phyloP scores from a whole-genome alignment of 2,329 filamentous ascomycete genomes.

The Uncinocarpus reesii region DNA sequence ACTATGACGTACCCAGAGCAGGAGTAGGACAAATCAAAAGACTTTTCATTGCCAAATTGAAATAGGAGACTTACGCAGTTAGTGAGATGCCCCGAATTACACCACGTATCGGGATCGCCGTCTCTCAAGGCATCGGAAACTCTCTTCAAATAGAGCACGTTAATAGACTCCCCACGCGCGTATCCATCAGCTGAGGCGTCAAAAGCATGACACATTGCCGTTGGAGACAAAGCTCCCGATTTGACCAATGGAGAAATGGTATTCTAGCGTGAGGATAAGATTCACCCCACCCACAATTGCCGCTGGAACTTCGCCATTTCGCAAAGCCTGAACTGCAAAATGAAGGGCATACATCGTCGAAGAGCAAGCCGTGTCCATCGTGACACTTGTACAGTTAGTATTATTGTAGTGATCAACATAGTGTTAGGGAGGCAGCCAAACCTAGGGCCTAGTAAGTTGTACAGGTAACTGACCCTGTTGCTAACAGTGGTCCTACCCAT shows the following conservation, averaged over 20 bases:
- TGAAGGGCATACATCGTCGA: not conserved
- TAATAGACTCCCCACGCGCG: conserved; percentile 29
- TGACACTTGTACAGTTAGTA: not conserved
- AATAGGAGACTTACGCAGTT: too few species aligned
- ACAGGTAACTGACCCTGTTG: conserved; percentile 20
- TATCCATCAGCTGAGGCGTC: conserved; percentile 28
- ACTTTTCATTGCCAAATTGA: too few species aligned
- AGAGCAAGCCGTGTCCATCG: not conserved
- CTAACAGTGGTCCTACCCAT: conserved; percentile 13
- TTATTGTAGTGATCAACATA: not conserved
- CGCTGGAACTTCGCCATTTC: conserved; percentile 14
- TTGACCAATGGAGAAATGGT: too few species aligned
- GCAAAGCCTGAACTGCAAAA: not conserved
- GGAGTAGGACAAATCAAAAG: too few species aligned
- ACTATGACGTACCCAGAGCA: too few species aligned
- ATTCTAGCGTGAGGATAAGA: conserved; percentile 20
- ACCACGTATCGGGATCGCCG: conserved; percentile 27
- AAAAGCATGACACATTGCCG: conserved; percentile 27
- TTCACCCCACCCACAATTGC: conserved; percentile 23
- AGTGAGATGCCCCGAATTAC: conserved; percentile 25
- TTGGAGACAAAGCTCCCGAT: conserved; percentile 31
- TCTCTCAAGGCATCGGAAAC: conserved; percentile 26
- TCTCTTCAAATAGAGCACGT: conserved; percentile 25
- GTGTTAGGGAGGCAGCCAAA: conserved; percentile 11
- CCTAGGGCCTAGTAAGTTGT: conserved; percentile 21